Base-by-base conservation (phyloP, 495 filamentous ascomycete species). In the Aspergillus incahuasiensis region DNA sequence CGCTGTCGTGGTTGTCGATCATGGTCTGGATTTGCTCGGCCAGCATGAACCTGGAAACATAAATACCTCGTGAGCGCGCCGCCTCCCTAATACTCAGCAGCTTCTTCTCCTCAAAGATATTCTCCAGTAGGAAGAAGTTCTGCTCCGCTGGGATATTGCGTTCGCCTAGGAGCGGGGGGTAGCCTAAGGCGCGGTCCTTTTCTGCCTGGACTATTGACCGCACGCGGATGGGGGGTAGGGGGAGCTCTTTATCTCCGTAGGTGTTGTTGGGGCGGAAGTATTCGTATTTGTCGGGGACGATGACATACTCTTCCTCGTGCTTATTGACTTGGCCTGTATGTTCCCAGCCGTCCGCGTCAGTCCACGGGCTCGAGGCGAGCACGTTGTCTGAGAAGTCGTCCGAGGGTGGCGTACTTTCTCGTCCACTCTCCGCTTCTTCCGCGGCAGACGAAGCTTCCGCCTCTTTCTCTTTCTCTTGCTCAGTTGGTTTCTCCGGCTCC, bases 111-210 rank as follows among this genome's bases (percentile, higher is more conserved):
- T 56, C 45, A 1, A 58, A 25, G 12, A 65, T 46, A 41, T 68
- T 42, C 32, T 67, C 64, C 20, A 50, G 34, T 0, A 48, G n/a
- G 54, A 64, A 64, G 9, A 58, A 56, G 11, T 20, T 13, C 22
- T 56, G 41, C 13, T 18, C 54, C 34, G 47, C 59, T 2, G 68
- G 71, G 15, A 73, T 25, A 50, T 79, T 77, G 4, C 73, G 70
- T 32, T 71, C 60, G 4, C 74, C 75, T 16, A 73, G 60, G 21
- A 62, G 62, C 0, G 75, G 75, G 3, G 75, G 73, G 52, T 67
- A 77, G 0, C 75, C 72, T 48, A 70, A 68, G 12, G 68, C 59
- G 1, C 53, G 43, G 38, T 76, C 70, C 15, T 50, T 63, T n/a
- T 63, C 57, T 20, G 61, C 57, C 39, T 76, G 68, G 5, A 68